Conservation (phyloP, 2,329 filamentous ascomycete species). For the Drechslera avenae region DNA sequence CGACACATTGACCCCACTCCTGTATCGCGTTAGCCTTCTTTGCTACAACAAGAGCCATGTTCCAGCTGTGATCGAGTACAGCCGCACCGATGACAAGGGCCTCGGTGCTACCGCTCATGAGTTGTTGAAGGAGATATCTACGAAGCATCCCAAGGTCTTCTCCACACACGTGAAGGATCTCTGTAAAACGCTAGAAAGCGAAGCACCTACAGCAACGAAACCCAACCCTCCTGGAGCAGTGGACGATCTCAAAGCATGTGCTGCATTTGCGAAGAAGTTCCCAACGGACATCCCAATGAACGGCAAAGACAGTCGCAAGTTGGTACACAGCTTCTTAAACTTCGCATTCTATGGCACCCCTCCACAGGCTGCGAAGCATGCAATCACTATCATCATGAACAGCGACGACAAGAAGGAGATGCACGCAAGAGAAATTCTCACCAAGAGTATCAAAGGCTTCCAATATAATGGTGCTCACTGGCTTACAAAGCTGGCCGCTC, state of each 20-base stretch:
- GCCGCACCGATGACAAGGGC: constrained; percentile 79
- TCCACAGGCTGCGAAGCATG: constrained; percentile 86
- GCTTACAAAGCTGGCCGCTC: constrained; percentile 71
- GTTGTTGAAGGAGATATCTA: constrained; percentile 88
- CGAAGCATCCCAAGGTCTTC: constrained; percentile 85
- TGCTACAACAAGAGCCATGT: constrained; percentile 96
- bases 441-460: constrained; percentile 75
- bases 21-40: constrained; percentile 82
- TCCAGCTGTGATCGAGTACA: constrained; percentile 84
- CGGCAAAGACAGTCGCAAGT: constrained; percentile 68
- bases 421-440: constrained; percentile 81
- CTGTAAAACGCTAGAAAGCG: constrained; percentile 81
- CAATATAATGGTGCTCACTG: constrained; percentile 74
- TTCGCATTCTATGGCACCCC: constrained; percentile 85
- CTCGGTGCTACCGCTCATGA: constrained; percentile 82
- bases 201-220: constrained; percentile 72
- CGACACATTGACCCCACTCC: constrained; percentile 78
- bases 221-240: constrained; percentile 76
- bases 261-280: constrained; percentile 86
- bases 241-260: constrained; percentile 91
- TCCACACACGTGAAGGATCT: constrained; percentile 91
- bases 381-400: constrained; percentile 85
- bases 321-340: constrained; percentile 77
- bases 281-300: constrained; percentile 75
- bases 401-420: constrained; percentile 79